phyloP scores from a whole-genome alignment of 345 rosid species.

The Physaria fendleri region DNA sequence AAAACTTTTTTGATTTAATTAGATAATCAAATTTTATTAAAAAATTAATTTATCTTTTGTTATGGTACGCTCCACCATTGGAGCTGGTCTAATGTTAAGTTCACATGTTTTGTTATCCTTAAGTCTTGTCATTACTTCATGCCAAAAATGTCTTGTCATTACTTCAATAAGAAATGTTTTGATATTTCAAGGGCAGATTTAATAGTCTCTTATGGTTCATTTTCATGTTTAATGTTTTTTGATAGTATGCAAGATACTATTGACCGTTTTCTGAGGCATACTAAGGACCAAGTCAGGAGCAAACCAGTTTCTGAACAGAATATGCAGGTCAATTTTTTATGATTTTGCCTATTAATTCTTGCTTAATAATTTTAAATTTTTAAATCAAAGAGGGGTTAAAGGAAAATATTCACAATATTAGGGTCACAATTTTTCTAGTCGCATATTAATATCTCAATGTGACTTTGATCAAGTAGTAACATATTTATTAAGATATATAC shows the following conservation, averaged over 20 bases:
- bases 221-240: too few relatives aligned
- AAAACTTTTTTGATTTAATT: too few relatives aligned
- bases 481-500: conserved; percentile 5
- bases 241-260: conserved; percentile 52
- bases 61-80: too few relatives aligned
- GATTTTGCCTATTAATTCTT: background rate
- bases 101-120: too few relatives aligned
- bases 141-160: too few relatives aligned
- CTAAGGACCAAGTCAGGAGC: conserved; percentile 34
- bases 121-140: background rate
- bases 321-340: conserved; percentile 34
- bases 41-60: too few relatives aligned
- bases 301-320: conserved; percentile 36
- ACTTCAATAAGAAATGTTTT: background rate
- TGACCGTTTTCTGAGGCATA: conserved; percentile 42
- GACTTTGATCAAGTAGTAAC: background rate
- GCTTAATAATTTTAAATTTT: background rate
- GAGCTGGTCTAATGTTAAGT: too few relatives aligned
- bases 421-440: too few relatives aligned
- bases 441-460: too few relatives aligned
- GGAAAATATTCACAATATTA: background rate
- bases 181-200: too few relatives aligned
- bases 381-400: background rate
- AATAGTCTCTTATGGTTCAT: conserved; percentile 5
- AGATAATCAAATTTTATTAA: too few relatives aligned